Evolutionary conservation across 208 protist species (phyloP).

Genomic region (Jaenimonas drosophilae): DNA sequence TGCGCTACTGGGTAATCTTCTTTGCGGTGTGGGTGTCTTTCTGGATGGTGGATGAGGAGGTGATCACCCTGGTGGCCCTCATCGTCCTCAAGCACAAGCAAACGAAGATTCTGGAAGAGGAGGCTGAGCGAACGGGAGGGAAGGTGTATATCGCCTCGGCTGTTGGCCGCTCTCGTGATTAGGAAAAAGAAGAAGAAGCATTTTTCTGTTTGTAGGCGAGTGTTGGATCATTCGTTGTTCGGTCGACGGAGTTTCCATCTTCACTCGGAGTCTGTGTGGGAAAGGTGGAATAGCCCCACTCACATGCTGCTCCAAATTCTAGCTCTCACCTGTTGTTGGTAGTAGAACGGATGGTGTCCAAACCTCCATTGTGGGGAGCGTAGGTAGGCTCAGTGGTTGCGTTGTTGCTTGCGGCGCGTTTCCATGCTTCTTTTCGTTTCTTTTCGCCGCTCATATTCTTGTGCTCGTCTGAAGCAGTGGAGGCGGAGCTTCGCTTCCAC

Average conservation of each 20-base stretch:
- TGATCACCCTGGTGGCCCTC: slow-evolving; percentile 73
- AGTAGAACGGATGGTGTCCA: too few species aligned
- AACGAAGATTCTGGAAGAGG: slow-evolving; percentile 68
- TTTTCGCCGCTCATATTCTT: not conserved
- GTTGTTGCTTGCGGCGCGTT: not conserved
- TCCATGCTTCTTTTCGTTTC: not conserved
- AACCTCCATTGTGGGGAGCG: too few species aligned
- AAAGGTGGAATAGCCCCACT: not conserved
- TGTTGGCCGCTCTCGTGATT: slow-evolving; percentile 18
- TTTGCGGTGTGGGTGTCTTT: slow-evolving; percentile 82
- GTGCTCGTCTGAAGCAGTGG: too few species aligned
- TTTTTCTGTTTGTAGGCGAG: not conserved
- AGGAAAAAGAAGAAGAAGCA: not conserved
- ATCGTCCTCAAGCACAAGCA: slow-evolving; percentile 77
- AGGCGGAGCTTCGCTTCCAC: too few species aligned
- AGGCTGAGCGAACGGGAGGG: slow-evolving; percentile 68
- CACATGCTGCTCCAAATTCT: too few species aligned
- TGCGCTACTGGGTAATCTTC: slow-evolving; percentile 86
- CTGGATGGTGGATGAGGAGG: slow-evolving; percentile 88
- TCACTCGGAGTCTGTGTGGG: not conserved
- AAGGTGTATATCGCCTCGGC: slow-evolving; percentile 84
- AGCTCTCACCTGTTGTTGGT: too few species aligned
- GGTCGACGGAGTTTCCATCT: not conserved
- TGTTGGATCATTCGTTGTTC: not conserved
- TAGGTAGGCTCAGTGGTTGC: too few species aligned